phyloP scores from a whole-genome alignment of 345 rosid genomes.

The Ceriops zippeliana region DNA sequence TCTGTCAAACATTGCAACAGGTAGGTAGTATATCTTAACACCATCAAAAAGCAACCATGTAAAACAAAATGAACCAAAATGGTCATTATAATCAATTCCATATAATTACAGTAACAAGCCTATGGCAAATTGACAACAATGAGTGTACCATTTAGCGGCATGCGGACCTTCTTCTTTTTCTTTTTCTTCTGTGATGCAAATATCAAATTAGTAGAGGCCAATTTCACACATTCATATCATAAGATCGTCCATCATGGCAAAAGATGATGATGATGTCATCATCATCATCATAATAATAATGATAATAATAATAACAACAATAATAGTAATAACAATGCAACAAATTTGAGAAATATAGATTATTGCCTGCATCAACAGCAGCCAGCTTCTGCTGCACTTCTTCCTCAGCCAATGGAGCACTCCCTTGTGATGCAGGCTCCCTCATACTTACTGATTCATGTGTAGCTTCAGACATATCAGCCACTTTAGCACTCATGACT shows the following conservation, averaged over 20 bases:
- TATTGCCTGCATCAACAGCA: slow-evolving; percentile 26
- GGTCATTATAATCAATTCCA: not conserved
- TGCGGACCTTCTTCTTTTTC: slow-evolving; percentile 74
- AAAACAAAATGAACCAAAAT: not conserved
- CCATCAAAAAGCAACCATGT: slow-evolving; percentile 4
- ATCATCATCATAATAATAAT: not conserved
- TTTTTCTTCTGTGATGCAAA: slow-evolving; percentile 59
- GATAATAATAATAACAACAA: not conserved
- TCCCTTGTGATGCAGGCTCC: slow-evolving; percentile 7
- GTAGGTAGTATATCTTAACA: not conserved
- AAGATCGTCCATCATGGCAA: not conserved
- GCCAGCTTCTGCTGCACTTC: slow-evolving; percentile 40
- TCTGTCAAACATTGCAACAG: slow-evolving; percentile 39
- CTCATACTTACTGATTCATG: not conserved
- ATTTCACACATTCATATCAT: not conserved
- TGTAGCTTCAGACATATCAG: slow-evolving; percentile 1
- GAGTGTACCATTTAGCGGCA: slow-evolving; percentile 52
- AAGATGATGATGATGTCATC: no score
- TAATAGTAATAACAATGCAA: not conserved
- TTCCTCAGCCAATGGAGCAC: slow-evolving; percentile 30
- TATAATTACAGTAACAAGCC: not conserved
- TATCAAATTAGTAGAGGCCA: slow-evolving; percentile 4
- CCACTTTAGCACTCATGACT: not conserved
- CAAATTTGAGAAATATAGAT: not conserved
- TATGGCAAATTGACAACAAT: not conserved